phyloP scores from a whole-genome alignment of 306 rosid species.

The Gleditsia sinensis region DNA sequence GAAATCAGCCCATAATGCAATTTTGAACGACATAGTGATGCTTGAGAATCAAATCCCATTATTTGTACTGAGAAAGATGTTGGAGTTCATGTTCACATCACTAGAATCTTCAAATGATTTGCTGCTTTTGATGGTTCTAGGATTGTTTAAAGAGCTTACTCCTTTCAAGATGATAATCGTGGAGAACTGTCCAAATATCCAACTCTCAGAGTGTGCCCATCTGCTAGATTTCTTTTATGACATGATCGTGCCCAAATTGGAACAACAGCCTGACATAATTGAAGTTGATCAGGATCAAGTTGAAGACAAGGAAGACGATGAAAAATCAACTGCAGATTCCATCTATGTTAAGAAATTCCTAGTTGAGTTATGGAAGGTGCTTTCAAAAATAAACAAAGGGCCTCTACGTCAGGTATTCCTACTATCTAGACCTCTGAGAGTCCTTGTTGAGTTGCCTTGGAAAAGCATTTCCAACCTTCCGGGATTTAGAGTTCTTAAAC shows the following conservation, averaged over 20 bases:
- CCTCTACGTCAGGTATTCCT: slow-evolving; percentile 42
- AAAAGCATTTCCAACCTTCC: slow-evolving; percentile 62
- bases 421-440: slow-evolving; percentile 54
- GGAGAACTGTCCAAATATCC: slow-evolving; percentile 39
- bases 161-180: slow-evolving; percentile 69
- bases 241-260: slow-evolving; percentile 53
- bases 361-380: slow-evolving; percentile 45
- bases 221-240: slow-evolving; percentile 66
- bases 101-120: slow-evolving; percentile 49
- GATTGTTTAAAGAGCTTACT: slow-evolving; percentile 59
- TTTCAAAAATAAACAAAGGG: slow-evolving; percentile 57
- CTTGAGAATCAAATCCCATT: slow-evolving; percentile 87
- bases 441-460: slow-evolving; percentile 64
- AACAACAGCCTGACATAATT: slow-evolving; percentile 29
- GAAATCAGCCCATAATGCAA: slow-evolving; percentile 63
- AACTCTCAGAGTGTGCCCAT: slow-evolving; percentile 53
- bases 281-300: slow-evolving; percentile 36
- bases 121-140: slow-evolving; percentile 56
- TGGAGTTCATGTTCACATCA: slow-evolving; percentile 50
- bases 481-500: slow-evolving; percentile 42
- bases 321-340: slow-evolving; percentile 12
- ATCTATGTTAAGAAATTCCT: slow-evolving; percentile 40
- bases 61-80: slow-evolving; percentile 58
- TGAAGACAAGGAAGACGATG: slow-evolving; percentile 20
- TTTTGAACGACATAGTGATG: slow-evolving; percentile 76